Evolutionary conservation across 164 flowering plant species (phyloP).

Genomic region (Magnolia sinica): DNA sequence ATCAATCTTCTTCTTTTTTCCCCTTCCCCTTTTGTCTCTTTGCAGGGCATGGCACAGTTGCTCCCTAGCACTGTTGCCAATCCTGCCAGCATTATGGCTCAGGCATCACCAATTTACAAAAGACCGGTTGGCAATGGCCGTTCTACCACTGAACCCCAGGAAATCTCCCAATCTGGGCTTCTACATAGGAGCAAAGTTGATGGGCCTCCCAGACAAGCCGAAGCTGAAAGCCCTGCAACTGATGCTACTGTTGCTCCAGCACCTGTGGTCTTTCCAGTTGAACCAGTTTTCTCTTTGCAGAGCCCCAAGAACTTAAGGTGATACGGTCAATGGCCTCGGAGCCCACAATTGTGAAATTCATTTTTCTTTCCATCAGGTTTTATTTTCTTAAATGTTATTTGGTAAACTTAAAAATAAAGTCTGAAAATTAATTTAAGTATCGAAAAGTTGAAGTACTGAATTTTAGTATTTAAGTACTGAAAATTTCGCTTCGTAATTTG

Average conservation of each 20-base stretch:
- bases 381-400: no score
- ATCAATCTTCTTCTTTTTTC: no score
- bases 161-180: constrained; percentile 5
- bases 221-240: constrained; percentile 6
- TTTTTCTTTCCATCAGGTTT: background rate
- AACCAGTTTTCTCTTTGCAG: constrained; percentile 51
- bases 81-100: constrained; percentile 66
- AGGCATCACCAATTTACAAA: constrained; percentile 64
- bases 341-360: background rate
- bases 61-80: constrained; percentile 55
- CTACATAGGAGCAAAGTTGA: constrained; percentile 5
- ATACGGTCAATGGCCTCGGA: background rate
- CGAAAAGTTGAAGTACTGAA: no score
- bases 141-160: background rate
- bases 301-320: constrained; percentile 18
- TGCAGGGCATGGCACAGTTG: no score
- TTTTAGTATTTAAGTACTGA: no score
- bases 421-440: no score
- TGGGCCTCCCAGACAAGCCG: constrained; percentile 12
- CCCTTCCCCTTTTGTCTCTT: background rate
- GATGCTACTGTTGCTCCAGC: background rate
- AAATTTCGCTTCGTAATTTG: no score
- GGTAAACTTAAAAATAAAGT: no score
- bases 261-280: background rate
- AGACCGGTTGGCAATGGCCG: constrained; percentile 17